phyloP scores from a whole-genome alignment of 2,329 filamentous ascomycete species.

The Incumbomyces delicatus region DNA sequence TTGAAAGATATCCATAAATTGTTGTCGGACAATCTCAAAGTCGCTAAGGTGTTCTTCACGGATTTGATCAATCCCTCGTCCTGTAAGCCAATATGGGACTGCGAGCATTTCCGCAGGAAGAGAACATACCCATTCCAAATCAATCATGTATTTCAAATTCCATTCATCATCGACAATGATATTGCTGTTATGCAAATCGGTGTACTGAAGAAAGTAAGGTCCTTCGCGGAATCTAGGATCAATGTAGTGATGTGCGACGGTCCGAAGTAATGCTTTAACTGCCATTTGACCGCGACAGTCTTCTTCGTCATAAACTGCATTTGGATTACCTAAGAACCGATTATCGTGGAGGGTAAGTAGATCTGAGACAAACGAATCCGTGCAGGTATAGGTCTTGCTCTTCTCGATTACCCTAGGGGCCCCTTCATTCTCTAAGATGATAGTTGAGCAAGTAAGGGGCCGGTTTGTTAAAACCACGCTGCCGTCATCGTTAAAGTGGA shows the following conservation, averaged over 20 bases:
- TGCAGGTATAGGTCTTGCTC: slow-evolving; percentile 18
- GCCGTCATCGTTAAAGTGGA: slow-evolving; percentile 20
- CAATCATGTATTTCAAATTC: slow-evolving; percentile 26
- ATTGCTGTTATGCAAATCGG: slow-evolving; percentile 24
- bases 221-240: slow-evolving; percentile 22
- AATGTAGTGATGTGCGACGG: slow-evolving; percentile 21
- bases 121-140: slow-evolving; percentile 28
- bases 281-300: slow-evolving; percentile 14
- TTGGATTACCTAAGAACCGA: slow-evolving; percentile 22
- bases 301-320: slow-evolving; percentile 14
- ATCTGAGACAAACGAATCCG: slow-evolving; percentile 22
- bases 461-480: slow-evolving; percentile 20
- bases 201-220: slow-evolving; percentile 29
- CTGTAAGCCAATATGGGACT: slow-evolving; percentile 26
- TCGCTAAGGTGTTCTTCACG: too few relatives aligned
- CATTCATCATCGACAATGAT: slow-evolving; percentile 30
- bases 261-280: slow-evolving; percentile 24
- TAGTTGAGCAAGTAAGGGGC: slow-evolving; percentile 21
- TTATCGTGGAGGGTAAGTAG: slow-evolving; percentile 23
- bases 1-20: too few relatives aligned
- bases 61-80: too few relatives aligned
- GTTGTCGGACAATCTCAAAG: too few relatives aligned
- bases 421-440: slow-evolving; percentile 21
- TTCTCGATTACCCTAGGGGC: slow-evolving; percentile 20
- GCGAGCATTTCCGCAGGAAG: slow-evolving; percentile 24